Evolutionary conservation across 2,329 filamentous ascomycete species (phyloP).

Genomic region (Ascochyta fabae): DNA sequence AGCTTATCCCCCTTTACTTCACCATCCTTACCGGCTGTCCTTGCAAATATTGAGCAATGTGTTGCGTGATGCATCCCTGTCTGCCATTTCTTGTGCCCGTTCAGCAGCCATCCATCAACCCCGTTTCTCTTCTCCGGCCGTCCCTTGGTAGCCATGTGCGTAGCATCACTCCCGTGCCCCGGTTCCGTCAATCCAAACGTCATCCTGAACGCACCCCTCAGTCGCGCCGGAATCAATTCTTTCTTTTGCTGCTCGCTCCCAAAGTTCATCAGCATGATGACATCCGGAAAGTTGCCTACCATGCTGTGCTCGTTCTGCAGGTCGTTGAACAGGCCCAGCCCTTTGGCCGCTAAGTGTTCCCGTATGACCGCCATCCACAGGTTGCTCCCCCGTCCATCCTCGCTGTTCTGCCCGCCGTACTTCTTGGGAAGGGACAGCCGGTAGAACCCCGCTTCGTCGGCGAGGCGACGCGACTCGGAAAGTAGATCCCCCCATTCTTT

Average conservation of each 20-base stretch:
- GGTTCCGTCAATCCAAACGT: slow-evolving; percentile 70
- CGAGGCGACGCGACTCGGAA: slow-evolving; percentile 55
- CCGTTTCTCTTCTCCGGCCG: slow-evolving; percentile 53
- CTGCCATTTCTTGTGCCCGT: slow-evolving; percentile 70
- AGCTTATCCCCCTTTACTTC: slow-evolving; percentile 64
- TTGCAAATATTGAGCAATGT: slow-evolving; percentile 67
- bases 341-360: slow-evolving; percentile 65
- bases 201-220: slow-evolving; percentile 61
- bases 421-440: slow-evolving; percentile 63
- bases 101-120: slow-evolving; percentile 59
- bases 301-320: slow-evolving; percentile 69
- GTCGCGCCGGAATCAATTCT: slow-evolving; percentile 60
- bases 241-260: slow-evolving; percentile 62
- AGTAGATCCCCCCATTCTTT: slow-evolving; percentile 66
- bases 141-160: slow-evolving; percentile 65
- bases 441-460: slow-evolving; percentile 67
- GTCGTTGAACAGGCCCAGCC: slow-evolving; percentile 67
- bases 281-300: slow-evolving; percentile 67
- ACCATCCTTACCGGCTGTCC: slow-evolving; percentile 62
- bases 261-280: slow-evolving; percentile 68
- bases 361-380: slow-evolving; percentile 69
- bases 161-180: slow-evolving; percentile 67
- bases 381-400: slow-evolving; percentile 56
- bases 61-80: slow-evolving; percentile 68
- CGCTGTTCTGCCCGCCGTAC: slow-evolving; percentile 61